These are phyloP conservation scores for Tulasnella sp. DNA, from an alignment of 768 basidiomycete genomes.

Conservation along the genomic window DNA sequence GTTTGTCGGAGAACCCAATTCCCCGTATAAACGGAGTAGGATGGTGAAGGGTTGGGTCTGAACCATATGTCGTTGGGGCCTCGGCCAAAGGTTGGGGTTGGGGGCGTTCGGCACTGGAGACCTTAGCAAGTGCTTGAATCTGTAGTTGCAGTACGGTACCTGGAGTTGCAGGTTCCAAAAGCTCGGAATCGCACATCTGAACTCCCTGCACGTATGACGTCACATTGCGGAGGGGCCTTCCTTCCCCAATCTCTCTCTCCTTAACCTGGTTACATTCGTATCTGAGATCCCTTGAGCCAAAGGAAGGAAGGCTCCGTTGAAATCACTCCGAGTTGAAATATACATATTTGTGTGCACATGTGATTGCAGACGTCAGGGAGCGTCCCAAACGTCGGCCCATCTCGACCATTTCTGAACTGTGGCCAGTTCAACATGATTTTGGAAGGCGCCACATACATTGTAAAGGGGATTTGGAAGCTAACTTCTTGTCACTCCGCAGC, in stretches of 20 bases:
- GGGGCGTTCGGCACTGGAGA: too few relatives aligned
- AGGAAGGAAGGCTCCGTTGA: not conserved
- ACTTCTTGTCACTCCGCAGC: not conserved
- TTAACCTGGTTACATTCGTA: not conserved
- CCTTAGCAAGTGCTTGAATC: too few relatives aligned
- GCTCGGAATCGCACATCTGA: not conserved
- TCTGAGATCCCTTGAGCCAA: not conserved
- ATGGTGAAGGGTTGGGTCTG: not conserved
- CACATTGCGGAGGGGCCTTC: not conserved
- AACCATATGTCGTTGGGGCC: too few relatives aligned
- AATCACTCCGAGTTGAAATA: not conserved
- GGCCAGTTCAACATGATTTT: not conserved
- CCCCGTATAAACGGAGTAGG: not conserved
- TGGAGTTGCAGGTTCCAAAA: too few relatives aligned
- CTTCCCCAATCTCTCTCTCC: not conserved
- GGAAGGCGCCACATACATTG: not conserved
- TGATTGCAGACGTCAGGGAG: not conserved
- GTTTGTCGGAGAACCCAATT: not conserved
- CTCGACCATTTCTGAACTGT: not conserved
- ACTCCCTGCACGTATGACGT: not conserved
- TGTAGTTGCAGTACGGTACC: too few relatives aligned
- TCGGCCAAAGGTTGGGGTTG: too few relatives aligned
- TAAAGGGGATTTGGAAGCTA: not conserved
- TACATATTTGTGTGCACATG: not conserved
- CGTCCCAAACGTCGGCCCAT: not conserved